Evolutionary conservation across 495 filamentous ascomycete species (phyloP).

Genomic region (Delitschia confertaspora): DNA sequence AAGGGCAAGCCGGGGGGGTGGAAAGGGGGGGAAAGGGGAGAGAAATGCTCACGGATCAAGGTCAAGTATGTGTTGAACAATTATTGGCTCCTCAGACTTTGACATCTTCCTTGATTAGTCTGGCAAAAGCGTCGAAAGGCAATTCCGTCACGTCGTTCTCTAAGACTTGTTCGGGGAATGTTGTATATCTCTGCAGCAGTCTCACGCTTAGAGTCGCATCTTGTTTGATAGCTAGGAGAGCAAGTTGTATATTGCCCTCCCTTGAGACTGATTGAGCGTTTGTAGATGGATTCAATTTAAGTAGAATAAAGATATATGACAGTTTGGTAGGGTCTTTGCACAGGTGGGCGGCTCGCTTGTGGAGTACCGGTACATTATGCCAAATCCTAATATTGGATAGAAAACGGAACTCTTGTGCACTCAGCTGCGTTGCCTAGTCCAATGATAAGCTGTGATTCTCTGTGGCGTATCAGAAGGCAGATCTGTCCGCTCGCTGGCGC

Average conservation of each 20-base stretch:
- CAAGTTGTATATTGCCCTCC: constrained; percentile 2
- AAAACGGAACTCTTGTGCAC: too few relatives aligned
- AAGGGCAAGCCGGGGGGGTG: background rate
- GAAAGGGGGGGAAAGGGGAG: background rate
- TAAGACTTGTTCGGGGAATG: constrained; percentile 4
- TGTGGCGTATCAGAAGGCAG: too few relatives aligned
- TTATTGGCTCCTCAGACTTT: background rate
- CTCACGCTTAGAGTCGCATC: background rate
- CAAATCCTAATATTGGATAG: too few relatives aligned
- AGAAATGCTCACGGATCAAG: too few relatives aligned
- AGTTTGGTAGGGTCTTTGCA: background rate
- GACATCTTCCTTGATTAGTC: background rate
- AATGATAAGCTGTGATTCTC: too few relatives aligned
- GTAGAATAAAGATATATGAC: background rate
- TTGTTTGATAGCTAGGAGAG: background rate
- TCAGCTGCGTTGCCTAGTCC: too few relatives aligned
- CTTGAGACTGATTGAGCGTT: too few relatives aligned
- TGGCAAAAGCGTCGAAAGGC: background rate
- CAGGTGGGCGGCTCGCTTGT: background rate
- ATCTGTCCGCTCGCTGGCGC: too few relatives aligned
- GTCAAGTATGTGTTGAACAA: too few relatives aligned
- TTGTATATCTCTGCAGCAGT: too few relatives aligned
- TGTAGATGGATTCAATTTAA: background rate
- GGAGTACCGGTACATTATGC: too few relatives aligned
- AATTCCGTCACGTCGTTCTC: background rate